These are phyloP conservation scores for Colletotrichum zoysiae DNA, from an alignment of 2,329 filamentous ascomycete species.

Conservation along the genomic window DNA sequence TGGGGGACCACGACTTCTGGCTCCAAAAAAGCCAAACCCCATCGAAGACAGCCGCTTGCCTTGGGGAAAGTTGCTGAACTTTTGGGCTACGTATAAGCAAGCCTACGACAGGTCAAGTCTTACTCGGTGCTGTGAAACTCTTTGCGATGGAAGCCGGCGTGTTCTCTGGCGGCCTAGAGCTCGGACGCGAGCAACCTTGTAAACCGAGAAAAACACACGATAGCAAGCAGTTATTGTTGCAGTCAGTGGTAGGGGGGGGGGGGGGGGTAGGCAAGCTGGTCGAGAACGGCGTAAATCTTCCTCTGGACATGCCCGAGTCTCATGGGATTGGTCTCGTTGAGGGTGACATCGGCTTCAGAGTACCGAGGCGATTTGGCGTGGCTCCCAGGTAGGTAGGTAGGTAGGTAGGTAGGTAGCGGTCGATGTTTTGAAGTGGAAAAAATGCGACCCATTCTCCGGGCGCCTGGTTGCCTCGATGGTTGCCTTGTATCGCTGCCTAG, in stretches of 20 bases:
- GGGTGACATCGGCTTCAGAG: not conserved
- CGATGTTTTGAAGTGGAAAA: slow-evolving; percentile 1
- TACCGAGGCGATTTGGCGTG: not conserved
- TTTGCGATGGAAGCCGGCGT: not conserved
- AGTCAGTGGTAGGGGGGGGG: not conserved
- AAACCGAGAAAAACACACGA: not conserved
- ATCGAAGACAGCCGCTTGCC: not conserved
- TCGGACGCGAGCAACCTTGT: not conserved
- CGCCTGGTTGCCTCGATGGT: slow-evolving; percentile 11
- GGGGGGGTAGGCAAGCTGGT: not conserved
- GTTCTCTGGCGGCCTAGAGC: not conserved
- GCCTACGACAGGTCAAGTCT: not conserved
- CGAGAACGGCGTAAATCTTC: not conserved
- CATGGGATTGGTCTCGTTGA: not conserved
- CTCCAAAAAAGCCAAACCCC: not conserved
- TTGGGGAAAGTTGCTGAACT: not conserved
- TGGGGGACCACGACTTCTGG: not conserved
- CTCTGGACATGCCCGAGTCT: not conserved
- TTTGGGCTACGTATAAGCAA: not conserved
- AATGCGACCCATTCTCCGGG: slow-evolving; percentile 10
- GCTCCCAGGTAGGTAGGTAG: not conserved
- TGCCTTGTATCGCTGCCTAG: slow-evolving; percentile 20
- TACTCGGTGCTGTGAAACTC: not conserved
- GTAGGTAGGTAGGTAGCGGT: not conserved
- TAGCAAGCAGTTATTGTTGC: no score